phyloP scores from a whole-genome alignment of 108 stramenopile species.

The Cyclotella cryptica region DNA sequence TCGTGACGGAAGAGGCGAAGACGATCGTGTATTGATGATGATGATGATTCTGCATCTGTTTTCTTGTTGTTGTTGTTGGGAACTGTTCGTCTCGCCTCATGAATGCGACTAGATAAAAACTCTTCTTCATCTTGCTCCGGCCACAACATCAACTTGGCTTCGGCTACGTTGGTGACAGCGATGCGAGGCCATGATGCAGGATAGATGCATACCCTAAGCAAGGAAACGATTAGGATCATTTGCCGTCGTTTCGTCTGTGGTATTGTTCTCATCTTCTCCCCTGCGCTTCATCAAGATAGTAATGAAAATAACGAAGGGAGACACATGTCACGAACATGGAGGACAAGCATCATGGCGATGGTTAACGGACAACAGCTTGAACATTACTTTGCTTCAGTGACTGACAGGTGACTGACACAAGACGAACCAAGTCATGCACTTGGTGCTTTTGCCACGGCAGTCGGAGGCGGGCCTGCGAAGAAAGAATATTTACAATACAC shows the following conservation, averaged over 20 bases:
- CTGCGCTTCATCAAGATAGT: too few species aligned
- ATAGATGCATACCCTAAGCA: background rate
- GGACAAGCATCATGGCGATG: too few species aligned
- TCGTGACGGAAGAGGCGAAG: conserved; percentile 13
- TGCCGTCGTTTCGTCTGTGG: background rate
- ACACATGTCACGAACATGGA: too few species aligned
- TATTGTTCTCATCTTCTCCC: too few species aligned
- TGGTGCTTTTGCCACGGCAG: too few species aligned
- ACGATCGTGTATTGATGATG: conserved; percentile 4
- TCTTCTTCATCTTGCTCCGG: conserved; percentile 27
- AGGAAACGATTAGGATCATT: background rate
- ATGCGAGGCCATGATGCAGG: background rate
- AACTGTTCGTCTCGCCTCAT: background rate
- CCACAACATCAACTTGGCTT: conserved; percentile 21
- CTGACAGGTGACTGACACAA: too few species aligned
- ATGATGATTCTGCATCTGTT: background rate
- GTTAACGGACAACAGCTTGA: background rate
- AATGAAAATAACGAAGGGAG: too few species aligned
- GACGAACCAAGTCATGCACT: too few species aligned
- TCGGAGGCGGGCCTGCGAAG: too few species aligned
- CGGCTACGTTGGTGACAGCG: background rate
- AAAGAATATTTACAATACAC: too few species aligned
- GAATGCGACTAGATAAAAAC: background rate
- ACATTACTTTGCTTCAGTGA: background rate
- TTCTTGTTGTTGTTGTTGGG: background rate